Conservation (phyloP, 2,329 filamentous ascomycete species). For the Plenodomus lindquistii region DNA sequence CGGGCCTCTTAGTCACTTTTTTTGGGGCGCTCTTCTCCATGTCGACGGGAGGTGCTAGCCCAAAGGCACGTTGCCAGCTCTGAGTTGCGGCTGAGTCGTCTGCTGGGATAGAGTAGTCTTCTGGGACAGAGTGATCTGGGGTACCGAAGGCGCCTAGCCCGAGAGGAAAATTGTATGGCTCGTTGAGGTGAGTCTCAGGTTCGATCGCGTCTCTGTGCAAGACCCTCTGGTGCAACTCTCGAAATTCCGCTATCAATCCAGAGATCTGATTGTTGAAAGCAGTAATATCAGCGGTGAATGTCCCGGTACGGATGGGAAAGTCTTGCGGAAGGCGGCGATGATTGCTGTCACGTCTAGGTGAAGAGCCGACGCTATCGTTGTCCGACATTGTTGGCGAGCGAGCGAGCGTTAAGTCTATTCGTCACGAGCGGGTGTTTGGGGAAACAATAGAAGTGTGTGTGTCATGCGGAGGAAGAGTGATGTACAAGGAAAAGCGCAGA, state of each 20-base stretch:
- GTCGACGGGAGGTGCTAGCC: not conserved
- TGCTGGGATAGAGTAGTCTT: not conserved
- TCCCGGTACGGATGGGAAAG: not conserved
- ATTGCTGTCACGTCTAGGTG: not conserved
- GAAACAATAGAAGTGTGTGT: slow-evolving; percentile 4
- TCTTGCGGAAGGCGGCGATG: not conserved
- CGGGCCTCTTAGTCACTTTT: not conserved
- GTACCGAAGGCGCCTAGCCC: no score
- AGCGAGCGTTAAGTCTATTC: slow-evolving; percentile 3
- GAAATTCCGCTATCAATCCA: not conserved
- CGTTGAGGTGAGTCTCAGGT: not conserved
- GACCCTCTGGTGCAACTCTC: not conserved
- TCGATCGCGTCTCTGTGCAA: not conserved
- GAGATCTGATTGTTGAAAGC: not conserved
- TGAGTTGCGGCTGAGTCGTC: not conserved
- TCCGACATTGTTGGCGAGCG: slow-evolving; percentile 14
- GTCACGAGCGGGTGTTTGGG: slow-evolving; percentile 3
- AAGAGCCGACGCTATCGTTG: not conserved
- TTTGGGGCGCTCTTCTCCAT: not conserved
- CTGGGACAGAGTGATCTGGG: no score
- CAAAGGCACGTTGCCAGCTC: not conserved
- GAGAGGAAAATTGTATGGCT: no score
- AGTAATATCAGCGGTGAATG: not conserved
- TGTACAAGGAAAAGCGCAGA: not conserved
- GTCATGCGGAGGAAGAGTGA: not conserved